A percentile compares a stretch with the other conserved stretches of the same genome.
These are phyloP conservation scores for Notholithocarpus densiflorus DNA, from an alignment of 306 rosid genomes.

Conservation along the genomic window DNA sequence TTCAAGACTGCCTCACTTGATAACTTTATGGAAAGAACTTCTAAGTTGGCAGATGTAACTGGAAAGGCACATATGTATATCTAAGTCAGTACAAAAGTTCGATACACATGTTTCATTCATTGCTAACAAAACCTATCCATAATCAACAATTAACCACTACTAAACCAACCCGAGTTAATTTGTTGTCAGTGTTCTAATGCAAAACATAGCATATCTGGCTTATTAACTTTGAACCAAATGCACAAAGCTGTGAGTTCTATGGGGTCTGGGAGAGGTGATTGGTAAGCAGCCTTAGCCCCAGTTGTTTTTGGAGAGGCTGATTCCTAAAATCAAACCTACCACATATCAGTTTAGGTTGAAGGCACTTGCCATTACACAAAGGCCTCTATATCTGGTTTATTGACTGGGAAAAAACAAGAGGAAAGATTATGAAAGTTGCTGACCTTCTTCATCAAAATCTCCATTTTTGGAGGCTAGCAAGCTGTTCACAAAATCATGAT, in stretches of 20 bases:
- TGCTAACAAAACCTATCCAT: not conserved
- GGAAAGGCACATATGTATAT: constrained; percentile 16
- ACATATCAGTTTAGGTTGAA: no score
- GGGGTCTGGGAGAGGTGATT: no score
- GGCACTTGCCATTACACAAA: no score
- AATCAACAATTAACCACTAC: not conserved
- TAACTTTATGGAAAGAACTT: constrained; percentile 38
- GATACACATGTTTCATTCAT: no score
- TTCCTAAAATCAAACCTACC: no score
- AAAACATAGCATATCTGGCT: not conserved
- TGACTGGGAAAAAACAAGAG: not conserved
- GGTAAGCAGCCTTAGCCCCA: no score
- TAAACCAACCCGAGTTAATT: not conserved
- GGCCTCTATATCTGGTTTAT: not conserved
- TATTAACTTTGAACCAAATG: not conserved
- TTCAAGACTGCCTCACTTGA: constrained; percentile 26
- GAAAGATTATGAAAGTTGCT: constrained; percentile 3
- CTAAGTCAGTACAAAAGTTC: constrained; percentile 19
- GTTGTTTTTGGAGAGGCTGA: no score
- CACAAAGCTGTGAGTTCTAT: no score
- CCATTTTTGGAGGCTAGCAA: constrained; percentile 47
- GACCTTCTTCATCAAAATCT: constrained; percentile 73
- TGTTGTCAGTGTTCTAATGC: not conserved
- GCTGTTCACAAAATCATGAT: constrained; percentile 70
- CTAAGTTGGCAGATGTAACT: constrained; percentile 66